Conservation (phyloP, 2,329 filamentous ascomycete species). For the Diaporthe sp. region DNA sequence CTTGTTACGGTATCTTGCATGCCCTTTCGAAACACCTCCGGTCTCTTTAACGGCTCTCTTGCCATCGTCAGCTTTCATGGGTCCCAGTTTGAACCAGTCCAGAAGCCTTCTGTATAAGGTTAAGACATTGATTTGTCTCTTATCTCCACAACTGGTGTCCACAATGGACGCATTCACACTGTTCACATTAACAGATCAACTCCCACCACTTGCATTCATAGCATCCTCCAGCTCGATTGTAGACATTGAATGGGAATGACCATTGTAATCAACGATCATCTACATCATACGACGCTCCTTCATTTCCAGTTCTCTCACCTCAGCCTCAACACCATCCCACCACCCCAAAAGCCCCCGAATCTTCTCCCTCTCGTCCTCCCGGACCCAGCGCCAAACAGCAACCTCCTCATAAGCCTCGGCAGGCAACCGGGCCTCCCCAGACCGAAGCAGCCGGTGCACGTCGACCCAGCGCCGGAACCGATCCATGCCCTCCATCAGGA, state of each 20-base stretch:
- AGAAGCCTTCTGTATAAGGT: no score
- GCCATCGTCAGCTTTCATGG: no score
- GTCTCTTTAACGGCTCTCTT: no score
- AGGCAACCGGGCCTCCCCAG: background rate
- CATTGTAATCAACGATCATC: background rate
- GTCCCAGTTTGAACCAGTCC: no score
- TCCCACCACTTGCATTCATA: no score
- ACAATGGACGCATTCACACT: no score
- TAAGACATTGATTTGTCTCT: no score
- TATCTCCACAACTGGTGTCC: no score
- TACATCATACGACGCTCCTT: background rate
- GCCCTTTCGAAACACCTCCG: no score
- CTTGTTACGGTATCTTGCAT: no score
- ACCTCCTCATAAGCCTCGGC: background rate
- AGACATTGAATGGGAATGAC: background rate
- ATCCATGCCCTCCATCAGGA: background rate
- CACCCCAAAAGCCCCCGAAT: background rate
- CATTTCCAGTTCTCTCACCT: background rate
- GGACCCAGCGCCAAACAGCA: background rate
- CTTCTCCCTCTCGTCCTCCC: background rate
- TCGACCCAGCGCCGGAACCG: background rate
- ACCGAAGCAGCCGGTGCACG: background rate
- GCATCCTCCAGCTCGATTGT: no score
- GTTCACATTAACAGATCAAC: no score
- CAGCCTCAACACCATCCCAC: slow-evolving; percentile 4